Evolutionary conservation across 345 rosid genomes (phyloP), one percentile per base, ranked within the genome.

Genomic region (Mallotus nudiflorus): DNA sequence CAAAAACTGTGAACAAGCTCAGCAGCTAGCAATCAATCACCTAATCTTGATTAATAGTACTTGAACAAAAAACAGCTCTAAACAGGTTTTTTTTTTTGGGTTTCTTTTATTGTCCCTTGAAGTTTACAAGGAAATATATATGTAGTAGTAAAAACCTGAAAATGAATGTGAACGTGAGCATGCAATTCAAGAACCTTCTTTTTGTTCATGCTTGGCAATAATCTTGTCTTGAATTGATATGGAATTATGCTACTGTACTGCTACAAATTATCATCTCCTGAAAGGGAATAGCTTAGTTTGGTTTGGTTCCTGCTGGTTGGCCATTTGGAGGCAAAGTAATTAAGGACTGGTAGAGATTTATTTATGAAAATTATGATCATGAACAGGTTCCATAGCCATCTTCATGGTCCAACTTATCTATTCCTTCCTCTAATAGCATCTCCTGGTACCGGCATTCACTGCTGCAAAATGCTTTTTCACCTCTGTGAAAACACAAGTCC

Each of bases 391-490:
- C 81, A 57, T 46, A 66, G 24, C 15, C 66, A 68, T 69, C 80
- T 20, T 73, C 73, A 22, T 69, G 49, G 24, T 78, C 77, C 68
- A 58, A 11, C 39, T 73, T 39, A 78, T 78, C 66, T 20, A 73
- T 33, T 39, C 31, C 62, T 42, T 81, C 88, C 19, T 93, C 98
- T 5, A 80, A 67, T 84, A 83, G 49, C 84, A 91, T 93, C 84
- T 82, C 90, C 80, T 84, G 77, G 55, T 85, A 73, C 70, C 97
- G 72, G 87, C 98, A 93, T 69, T 89, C 97, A 25, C 69, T 53
- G 81, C 98, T 93, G 89, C 98, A 93, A 67, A 93, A 93, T 33
- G 98, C 92, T 79, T 85, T 91, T 72, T 89, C 97, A 31, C 97
- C 97, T 77, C 97, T 93, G 82, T 27, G n/a, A n/a, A n/a, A 82